Base-by-base conservation (phyloP, 805 yeast genomes). In the Saccharomyces eubayanus region DNA sequence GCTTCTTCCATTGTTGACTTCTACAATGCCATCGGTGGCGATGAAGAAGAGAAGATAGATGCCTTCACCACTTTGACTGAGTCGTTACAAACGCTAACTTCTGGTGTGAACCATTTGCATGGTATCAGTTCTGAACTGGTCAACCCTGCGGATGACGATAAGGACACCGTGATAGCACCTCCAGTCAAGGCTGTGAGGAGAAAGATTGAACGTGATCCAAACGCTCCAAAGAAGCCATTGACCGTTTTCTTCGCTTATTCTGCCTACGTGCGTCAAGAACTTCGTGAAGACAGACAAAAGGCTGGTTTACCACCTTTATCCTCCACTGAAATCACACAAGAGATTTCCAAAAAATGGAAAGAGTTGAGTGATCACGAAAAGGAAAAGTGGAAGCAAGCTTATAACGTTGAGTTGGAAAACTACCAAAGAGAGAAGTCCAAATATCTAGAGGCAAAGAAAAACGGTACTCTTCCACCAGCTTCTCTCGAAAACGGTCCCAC, bases 191-290 rank as follows among this genome's bases (percentile, higher is more conserved):
- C 62, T n/a, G 59, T 57, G 75, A 73, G 72, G 76, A 76, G 68
- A 76, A 74, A 60, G 43, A 71, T 69, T 54, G 84, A 81, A 72
- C 81, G 79, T 62, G 98, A 92, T 71, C 97, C 97, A 51, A 85
- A 87, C 64, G 97, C 96, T 47, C 99, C 99, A 55, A 89, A 88
- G 77, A 90, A 90, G 65, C 98, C 99, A 14, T 76, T 89, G 65
- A 90, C 97, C 24, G 86, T 88, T 47, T 91, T 83, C 74, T 87
- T 92, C 70, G 79, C 83, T 46, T 92, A 83, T 71, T 83, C 89
- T 51, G 84, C 86, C 59, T 83, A 81, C 59, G 80, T 83, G 59
- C 83, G 96, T 64, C 86, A 85, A 57, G 74, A 77, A 41, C 77
- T 91, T 57, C 81, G 84, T 53, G 84, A 80, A 52, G 90, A 87